phyloP scores from a whole-genome alignment of 2,329 filamentous ascomycete genomes.

The Fusarium temperatum region DNA sequence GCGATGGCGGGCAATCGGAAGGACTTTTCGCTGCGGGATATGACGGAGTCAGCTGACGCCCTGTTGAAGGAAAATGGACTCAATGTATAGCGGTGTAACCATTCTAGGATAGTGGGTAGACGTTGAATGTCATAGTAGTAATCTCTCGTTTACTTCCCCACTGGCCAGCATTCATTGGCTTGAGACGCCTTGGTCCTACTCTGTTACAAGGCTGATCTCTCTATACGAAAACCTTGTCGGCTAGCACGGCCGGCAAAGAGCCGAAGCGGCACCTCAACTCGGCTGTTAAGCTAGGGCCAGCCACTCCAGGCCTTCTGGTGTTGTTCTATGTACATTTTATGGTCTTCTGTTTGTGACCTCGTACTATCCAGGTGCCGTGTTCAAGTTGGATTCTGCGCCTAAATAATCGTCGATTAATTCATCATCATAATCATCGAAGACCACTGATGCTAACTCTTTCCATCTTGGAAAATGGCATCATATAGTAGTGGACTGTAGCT shows the following conservation, averaged over 20 bases:
- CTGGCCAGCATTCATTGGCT: fast-evolving
- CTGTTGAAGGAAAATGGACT: not conserved
- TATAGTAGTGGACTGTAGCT: fast-evolving
- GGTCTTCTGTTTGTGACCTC: fast-evolving
- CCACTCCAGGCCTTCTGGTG: fast-evolving
- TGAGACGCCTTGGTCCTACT: too few species aligned
- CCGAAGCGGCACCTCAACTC: not conserved
- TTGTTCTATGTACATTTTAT: fast-evolving
- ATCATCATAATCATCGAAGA: fast-evolving
- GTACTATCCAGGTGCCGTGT: not conserved
- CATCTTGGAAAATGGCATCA: fast-evolving
- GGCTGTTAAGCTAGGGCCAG: not conserved
- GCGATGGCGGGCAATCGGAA: not conserved
- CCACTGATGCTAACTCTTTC: not conserved
- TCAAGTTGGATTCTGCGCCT: fast-evolving
- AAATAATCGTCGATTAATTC: not conserved
- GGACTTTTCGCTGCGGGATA: not conserved
- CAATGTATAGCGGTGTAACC: not conserved
- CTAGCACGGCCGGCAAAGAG: not conserved
- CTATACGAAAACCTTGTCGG: not conserved
- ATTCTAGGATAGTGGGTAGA: not conserved
- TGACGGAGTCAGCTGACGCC: not conserved
- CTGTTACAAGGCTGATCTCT: not conserved
- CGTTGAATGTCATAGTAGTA: not conserved
- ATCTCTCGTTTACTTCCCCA: not conserved